A percentile compares a stretch with the other conserved stretches of the same genome.
These are phyloP conservation scores for Kwoniella dejecticola DNA, from an alignment of 768 basidiomycete species.

Conservation along the genomic window DNA sequence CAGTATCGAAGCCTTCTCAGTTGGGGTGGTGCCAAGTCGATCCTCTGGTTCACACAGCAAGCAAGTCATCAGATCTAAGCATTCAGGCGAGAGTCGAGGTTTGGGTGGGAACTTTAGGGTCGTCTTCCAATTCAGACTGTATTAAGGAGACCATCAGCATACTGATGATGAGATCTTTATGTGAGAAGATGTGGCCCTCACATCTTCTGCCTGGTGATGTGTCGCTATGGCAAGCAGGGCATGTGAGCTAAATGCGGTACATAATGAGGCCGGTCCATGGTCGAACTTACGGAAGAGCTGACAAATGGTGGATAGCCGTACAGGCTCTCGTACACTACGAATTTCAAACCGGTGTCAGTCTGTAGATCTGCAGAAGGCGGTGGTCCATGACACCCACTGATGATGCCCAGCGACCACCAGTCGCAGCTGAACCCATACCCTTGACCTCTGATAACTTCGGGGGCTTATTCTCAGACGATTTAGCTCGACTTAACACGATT, in stretches of 20 bases:
- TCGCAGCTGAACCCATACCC: slow-evolving; percentile 94
- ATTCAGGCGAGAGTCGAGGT: slow-evolving; percentile 82
- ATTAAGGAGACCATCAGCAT: background rate
- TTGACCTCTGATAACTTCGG: slow-evolving; percentile 57
- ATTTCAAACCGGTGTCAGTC: background rate
- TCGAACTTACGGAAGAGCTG: slow-evolving; percentile 74
- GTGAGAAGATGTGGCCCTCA: too few species aligned
- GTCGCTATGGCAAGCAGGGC: slow-evolving; percentile 60
- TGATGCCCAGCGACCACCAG: slow-evolving; percentile 98
- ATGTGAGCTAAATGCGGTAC: background rate
- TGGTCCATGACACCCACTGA: slow-evolving; percentile 58
- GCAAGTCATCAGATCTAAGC: slow-evolving; percentile 80
- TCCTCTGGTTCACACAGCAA: slow-evolving; percentile 95
- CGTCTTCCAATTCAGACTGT: slow-evolving; percentile 80
- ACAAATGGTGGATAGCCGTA: slow-evolving; percentile 97
- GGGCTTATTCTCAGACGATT: slow-evolving; percentile 57
- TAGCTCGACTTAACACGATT: too few species aligned
- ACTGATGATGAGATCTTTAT: background rate
- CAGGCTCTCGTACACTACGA: slow-evolving; percentile 78
- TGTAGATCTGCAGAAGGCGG: background rate
- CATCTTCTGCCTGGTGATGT: slow-evolving; percentile 95
- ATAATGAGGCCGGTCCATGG: background rate
- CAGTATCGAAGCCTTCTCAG: slow-evolving; percentile 56
- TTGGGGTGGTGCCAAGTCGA: slow-evolving; percentile 61
- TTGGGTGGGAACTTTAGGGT: slow-evolving; percentile 81